Evolutionary conservation across 257 asterid genomes (phyloP), one percentile per base, ranked within the genome.

Genomic region (Jaltomata sinuosa): DNA sequence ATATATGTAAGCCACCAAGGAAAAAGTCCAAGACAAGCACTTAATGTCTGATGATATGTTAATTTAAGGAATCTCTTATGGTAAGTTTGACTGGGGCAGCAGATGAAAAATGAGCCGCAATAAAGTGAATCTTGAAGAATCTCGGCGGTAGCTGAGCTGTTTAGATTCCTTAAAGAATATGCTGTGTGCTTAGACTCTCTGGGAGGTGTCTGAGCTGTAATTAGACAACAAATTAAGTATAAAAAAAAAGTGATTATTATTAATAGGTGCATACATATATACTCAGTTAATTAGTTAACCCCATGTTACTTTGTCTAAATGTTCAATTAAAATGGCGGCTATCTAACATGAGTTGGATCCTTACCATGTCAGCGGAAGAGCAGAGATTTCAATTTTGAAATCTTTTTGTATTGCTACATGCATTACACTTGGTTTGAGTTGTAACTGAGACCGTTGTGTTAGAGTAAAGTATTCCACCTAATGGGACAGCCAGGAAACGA

Each of bases 321-420:
- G 85, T 69, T 85, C 59, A 81, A n/a, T n/a, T n/a, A n/a, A n/a
- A 85, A 85, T 79, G 84, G 87, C 91, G 90, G 90, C 91, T 76
- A 88, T 64, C 34, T 22, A 52, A 34, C 12, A 11, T 61, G 68
- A 34, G 79, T 12, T 55, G 76, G 57, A 81, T 21, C 34, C 64
- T 49, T 62, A 71, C 38, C 87, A 85, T 81, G 83, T 49, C 11
- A 21, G 25, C 6, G 21, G 50, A 67, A 36, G 5, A 2, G 2
- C 29, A 36, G 32, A n/a, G 6, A 21, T 71, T 71, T 40, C 34
- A 38, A 68, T 34, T 19, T 68, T 3, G 25, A 65, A 32, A 32
- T 22, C 29, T 3, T 32, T 31, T 32, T 18, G 32, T 32, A 34
- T 18, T 34, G 29, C 14, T 57, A n/a, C n/a, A n/a, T n/a, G n/a